Evolutionary conservation across 1,139 yeast genomes (phyloP).

Genomic region (Hanseniaspora gamundiae): DNA sequence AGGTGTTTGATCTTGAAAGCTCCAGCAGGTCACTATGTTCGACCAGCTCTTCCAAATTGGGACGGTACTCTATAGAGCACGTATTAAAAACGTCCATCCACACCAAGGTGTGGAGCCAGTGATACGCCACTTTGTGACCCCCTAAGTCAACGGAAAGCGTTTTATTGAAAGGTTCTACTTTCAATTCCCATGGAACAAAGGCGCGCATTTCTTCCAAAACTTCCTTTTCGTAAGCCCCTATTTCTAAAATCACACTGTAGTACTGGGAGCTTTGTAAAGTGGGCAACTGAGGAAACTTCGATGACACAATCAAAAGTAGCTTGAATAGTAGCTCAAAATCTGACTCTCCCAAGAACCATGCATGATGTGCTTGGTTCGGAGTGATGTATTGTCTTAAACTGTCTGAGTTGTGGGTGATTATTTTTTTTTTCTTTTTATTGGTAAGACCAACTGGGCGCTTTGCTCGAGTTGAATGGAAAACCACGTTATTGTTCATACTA

Average conservation of each 20-base stretch:
- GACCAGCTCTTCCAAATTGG: constrained; percentile 2
- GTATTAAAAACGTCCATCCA: constrained; percentile 6
- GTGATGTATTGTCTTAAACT: constrained; percentile 2
- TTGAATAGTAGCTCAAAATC: constrained; percentile 2
- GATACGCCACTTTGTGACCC: neutral
- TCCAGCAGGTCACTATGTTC: constrained; percentile 16
- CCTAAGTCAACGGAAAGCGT: neutral
- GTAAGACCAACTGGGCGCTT: constrained; percentile 4
- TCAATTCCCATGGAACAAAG: neutral
- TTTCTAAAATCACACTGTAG: neutral
- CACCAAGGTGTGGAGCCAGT: constrained; percentile 5
- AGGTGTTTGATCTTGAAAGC: neutral
- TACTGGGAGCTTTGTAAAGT: neutral
- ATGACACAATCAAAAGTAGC: neutral
- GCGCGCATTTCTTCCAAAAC: neutral
- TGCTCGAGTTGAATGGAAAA: constrained; percentile 2
- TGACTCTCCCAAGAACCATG: constrained; percentile 6
- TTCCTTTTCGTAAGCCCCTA: neutral
- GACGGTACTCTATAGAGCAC: constrained; percentile 4
- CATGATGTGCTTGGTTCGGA: neutral
- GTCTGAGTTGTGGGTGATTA: constrained; percentile 5
- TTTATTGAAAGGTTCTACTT: neutral
- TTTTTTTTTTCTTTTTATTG: constrained; percentile 4
- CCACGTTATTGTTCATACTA: constrained; percentile 2
- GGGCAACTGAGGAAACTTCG: neutral